Evolutionary conservation across 192 early-diverging fungal genomes (phyloP).

Genomic region (Gaertneriomyces semiglobifer): DNA sequence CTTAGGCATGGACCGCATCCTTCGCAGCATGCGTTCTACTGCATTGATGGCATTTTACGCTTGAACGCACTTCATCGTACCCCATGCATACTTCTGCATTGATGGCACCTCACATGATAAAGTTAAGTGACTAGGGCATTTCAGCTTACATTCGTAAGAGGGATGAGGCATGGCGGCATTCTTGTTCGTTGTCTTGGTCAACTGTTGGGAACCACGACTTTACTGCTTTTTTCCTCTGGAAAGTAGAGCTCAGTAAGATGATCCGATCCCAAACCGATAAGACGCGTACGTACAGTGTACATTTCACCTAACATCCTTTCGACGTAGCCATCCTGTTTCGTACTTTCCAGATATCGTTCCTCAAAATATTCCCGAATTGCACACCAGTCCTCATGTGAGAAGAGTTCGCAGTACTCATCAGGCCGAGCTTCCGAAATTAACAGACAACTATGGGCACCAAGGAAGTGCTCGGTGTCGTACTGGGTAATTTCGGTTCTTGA

Average conservation of each 20-base stretch:
- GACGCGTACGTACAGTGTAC: too few relatives aligned
- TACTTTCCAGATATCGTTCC: neutral
- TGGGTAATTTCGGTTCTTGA: neutral
- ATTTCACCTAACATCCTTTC: constrained; percentile 1
- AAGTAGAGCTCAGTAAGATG: neutral
- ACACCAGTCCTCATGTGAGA: neutral
- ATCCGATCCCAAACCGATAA: neutral
- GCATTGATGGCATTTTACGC: neutral
- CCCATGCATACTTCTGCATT: neutral
- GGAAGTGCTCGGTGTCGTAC: neutral
- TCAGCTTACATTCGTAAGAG: constrained; percentile 4
- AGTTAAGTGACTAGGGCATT: neutral
- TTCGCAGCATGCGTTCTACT: neutral
- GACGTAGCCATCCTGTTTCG: neutral
- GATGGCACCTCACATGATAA: neutral
- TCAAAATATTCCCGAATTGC: neutral
- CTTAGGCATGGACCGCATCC: neutral
- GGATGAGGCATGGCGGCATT: too few relatives aligned
- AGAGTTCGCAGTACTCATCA: neutral
- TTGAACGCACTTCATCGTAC: neutral
- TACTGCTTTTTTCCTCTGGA: neutral
- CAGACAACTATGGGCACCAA: constrained; percentile 1
- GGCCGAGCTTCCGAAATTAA: neutral
- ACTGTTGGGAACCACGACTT: too few relatives aligned
- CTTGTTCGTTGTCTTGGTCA: too few relatives aligned